Base-by-base conservation (phyloP, 2,329 filamentous ascomycete species). In the Leptosphaerulina australis region DNA sequence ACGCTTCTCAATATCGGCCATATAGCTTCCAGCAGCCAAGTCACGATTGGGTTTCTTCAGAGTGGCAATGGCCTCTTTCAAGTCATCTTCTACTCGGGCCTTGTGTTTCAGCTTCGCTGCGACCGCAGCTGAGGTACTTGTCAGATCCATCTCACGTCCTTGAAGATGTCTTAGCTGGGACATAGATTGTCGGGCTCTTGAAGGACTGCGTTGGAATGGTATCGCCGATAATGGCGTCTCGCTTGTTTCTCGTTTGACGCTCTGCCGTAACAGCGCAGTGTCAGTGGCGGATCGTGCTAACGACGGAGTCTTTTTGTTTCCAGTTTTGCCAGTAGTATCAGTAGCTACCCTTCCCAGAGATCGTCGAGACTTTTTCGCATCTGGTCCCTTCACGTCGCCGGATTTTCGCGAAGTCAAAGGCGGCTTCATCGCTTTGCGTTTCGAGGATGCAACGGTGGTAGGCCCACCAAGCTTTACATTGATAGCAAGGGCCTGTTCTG, bases 391-490 rank as follows among this genome's bases (percentile, higher is more conserved):
- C 5, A 64, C 53, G 38, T 75, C 73, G 20, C 71, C 71, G 2
- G 74, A 72, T 46, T 80, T 66, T 8, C 61, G 64, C 8, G 67
- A 72, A 10, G 54, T 59, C 7, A 53, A 34, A 14, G 68, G 66
- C 15, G 67, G 62, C 55, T 79, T 82, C 12, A 74, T 64, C 12
- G 65, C 64, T 49, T 72, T 77, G 63, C 80, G 76, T 59, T 79
- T 81, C 14, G 75, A 65, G 20, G 83, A 84, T 3, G 86, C 80
- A 17, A 82, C 74, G 51, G 84, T 82, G 7, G 83, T 77, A 1
- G 88, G 88, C 0, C 88, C 89, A 12, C 90, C 89, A 4, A 93
- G 79, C 68, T 91, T 91, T 56, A 84, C 85, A 69, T 87, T 91
- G 51, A 92, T 84, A 4, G 80, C 78, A 36, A 85, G 81, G 62